Evolutionary conservation across 345 rosid species (phyloP), one percentile per base, ranked within the genome.

Genomic region (Citrus australasica): DNA sequence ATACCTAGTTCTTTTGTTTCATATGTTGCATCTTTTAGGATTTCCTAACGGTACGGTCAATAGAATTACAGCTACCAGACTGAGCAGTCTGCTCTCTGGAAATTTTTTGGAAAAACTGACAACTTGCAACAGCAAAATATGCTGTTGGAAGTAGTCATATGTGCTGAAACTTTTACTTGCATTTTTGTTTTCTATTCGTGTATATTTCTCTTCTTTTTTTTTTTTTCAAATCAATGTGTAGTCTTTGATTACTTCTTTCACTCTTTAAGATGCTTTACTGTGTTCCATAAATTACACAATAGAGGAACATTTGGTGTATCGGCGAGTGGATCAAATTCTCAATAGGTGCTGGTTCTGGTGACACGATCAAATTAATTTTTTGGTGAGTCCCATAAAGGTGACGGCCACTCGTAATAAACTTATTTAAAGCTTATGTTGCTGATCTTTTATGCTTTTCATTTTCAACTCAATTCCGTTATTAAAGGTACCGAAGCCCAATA

Each of bases 1-100:
- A 67, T 74, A 64, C 70, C 73, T 58, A 16, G 21, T 70, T 71
- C 10, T 21, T 56, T 58, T 56, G 56, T 75, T 76, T 58, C 9
- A 48, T 28, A 37, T 8, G 60, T 30, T 67, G 28, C 32, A 2
- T 40, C 35, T 64, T 42, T 35, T 74, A 42, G 46, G 22, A 62
- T 42, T 13, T 16, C 19, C 16, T 6, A n/a, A 19, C 56, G 11
- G 25, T 42, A 46, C 17, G 37, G 38, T 61, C 10, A 17, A 28
- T 33, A 53, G 11, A 75, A 51, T 55, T 13, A 46, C 16, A 72
- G 27, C 79, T 24, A 28, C 77, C 38, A 28, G 79, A 40, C 71
- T 4, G 56, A 61, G 73, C 64, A 1, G 25, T 21, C 7, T 35
- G 75, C 77, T 66, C 40, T 30, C 63, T n/a, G 27, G 33, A 64